Evolutionary conservation across 331 rosid species (phyloP), one percentile per base, ranked within the genome.

Genomic region (Arachis monticola): DNA sequence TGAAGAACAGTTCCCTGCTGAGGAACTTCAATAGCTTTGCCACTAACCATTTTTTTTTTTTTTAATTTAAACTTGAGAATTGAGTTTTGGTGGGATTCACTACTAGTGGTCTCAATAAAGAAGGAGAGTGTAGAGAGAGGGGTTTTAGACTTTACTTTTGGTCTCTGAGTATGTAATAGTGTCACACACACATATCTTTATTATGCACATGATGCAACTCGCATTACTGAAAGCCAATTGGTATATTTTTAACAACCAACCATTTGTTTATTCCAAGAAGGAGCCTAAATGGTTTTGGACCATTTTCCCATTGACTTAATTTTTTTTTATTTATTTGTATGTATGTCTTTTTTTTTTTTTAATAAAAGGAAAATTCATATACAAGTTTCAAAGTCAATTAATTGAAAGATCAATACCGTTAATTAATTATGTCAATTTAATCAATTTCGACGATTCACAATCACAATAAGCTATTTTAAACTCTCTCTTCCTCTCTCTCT

Each of bases 1-100:
- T 82, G 84, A 50, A 91, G 85, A 27, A 83, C 31, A 40, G 12
- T 38, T 3, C 41, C 64, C 65, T 84, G 79, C 5, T 83, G 81
- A 6, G 70, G 68, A 83, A 44, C 68, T 32, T 87, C 87, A 1
- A 75, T 85, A 1, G 75, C n/a, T 65, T 73, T 86, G 5, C 76
- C 60, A 59, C 80, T 66, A 46, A 75, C 69, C 97, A 93, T 88
- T 56, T 74, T 67, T 57, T 35, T 35, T 35, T 35, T 35, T 4
- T 35, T 4, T 35, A 2, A 2, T 35, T 11, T 51, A 3, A n/a
- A 53, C 1, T 4, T 48, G 4, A 53, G 32, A 67, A 41, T 51
- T 40, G 3, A 11, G 30, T 50, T 8, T 3, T 51, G 12, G 6
- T 12, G 12, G 6, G 53, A 4, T 64, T 58, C 50, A 55, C 27